A percentile compares a stretch with the other conserved stretches of the same genome.
These are phyloP conservation scores for Pestalotiopsis fici DNA, from an alignment of 2,329 filamentous ascomycete genomes.

Conservation along the genomic window DNA sequence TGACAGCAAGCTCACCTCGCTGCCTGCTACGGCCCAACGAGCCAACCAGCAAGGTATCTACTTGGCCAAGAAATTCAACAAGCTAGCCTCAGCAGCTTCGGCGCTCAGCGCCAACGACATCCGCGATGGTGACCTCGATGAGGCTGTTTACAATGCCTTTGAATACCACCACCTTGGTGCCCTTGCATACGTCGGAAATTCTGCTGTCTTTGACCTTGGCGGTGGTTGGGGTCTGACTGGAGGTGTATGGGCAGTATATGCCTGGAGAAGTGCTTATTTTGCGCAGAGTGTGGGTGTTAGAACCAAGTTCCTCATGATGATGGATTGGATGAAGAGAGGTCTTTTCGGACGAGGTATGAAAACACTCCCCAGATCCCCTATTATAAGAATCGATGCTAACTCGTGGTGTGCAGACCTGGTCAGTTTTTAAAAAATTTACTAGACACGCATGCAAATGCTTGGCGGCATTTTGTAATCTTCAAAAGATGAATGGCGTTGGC, in stretches of 20 bases:
- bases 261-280: conserved; percentile 97
- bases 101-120: conserved; percentile 80
- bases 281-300: conserved; percentile 93
- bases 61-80: conserved; percentile 91
- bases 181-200: conserved; percentile 94
- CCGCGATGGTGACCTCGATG: conserved; percentile 85
- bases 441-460: neutral
- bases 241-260: conserved; percentile 88
- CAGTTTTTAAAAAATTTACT: conserved; percentile 23
- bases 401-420: conserved; percentile 24
- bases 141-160: conserved; percentile 90
- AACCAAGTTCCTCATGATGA: conserved; percentile 84
- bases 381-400: neutral
- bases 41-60: conserved; percentile 96
- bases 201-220: conserved; percentile 88
- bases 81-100: conserved; percentile 75
- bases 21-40: conserved; percentile 93
- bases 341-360: conserved; percentile 86
- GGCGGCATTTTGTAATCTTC: neutral
- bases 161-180: conserved; percentile 91
- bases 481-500: conserved; percentile 1
- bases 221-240: conserved; percentile 77
- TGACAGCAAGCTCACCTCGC: conserved; percentile 88
- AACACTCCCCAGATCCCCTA: no score
- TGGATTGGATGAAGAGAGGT: conserved; percentile 98